Evolutionary conservation across 2,329 filamentous ascomycete genomes (phyloP).

Genomic region (Scedosporium boydii): DNA sequence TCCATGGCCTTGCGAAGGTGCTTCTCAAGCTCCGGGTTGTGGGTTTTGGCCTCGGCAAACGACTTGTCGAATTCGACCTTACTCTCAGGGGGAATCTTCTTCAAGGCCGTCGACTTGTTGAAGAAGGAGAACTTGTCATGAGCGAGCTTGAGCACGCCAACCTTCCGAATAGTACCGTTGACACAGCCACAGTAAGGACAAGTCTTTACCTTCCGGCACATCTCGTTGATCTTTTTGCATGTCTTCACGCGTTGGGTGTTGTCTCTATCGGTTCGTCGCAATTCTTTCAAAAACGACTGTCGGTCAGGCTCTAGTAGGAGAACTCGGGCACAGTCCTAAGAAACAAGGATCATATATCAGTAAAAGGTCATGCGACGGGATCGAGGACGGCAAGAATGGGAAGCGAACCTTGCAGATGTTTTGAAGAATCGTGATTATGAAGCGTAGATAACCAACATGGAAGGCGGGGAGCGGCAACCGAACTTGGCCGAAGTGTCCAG

Average conservation of each 20-base stretch:
- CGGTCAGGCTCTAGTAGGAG: slow-evolving; percentile 74
- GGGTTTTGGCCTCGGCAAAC: slow-evolving; percentile 68
- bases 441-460: slow-evolving; percentile 91
- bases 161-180: slow-evolving; percentile 88
- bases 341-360: neutral
- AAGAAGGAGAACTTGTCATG: slow-evolving; percentile 88
- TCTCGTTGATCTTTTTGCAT: slow-evolving; percentile 78
- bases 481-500: slow-evolving; percentile 92
- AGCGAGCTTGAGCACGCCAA: slow-evolving; percentile 82
- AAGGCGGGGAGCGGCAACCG: slow-evolving; percentile 85
- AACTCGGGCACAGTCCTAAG: slow-evolving; percentile 68
- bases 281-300: slow-evolving; percentile 65
- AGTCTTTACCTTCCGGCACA: slow-evolving; percentile 76
- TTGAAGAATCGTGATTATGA: slow-evolving; percentile 84
- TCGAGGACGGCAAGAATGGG: neutral
- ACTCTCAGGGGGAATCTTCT: slow-evolving; percentile 72
- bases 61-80: slow-evolving; percentile 82
- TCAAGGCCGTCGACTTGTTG: slow-evolving; percentile 79
- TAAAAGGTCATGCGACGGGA: slow-evolving; percentile 4
- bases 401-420: slow-evolving; percentile 72
- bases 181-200: slow-evolving; percentile 74
- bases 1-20: slow-evolving; percentile 88
- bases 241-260: slow-evolving; percentile 77
- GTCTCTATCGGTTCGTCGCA: slow-evolving; percentile 75
- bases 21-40: slow-evolving; percentile 77